Percentiles rank a stretch among this genome's conserved stretches.
Conservation (phyloP, 208 protist species). For the Leishmania turanica region DNA sequence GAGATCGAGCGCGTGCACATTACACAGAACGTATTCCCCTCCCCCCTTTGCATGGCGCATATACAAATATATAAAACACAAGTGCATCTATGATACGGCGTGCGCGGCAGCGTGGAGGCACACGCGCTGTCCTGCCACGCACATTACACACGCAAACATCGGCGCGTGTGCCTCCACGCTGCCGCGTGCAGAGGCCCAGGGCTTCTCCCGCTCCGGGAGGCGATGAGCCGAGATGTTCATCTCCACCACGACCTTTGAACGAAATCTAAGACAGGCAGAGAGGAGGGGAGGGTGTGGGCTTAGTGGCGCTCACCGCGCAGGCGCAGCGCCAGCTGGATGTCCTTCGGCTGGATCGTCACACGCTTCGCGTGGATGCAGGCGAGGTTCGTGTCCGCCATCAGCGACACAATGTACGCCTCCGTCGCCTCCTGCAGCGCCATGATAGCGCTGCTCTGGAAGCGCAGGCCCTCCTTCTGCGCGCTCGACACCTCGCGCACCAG, state of each 20-base stretch:
- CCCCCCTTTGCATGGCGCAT: not conserved
- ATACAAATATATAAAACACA: constrained; percentile 14
- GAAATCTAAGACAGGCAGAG: not conserved
- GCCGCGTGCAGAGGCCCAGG: too few relatives aligned
- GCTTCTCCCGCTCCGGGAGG: too few relatives aligned
- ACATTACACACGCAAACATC: too few relatives aligned
- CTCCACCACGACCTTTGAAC: too few relatives aligned
- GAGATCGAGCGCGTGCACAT: not conserved
- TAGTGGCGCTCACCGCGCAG: constrained; percentile 69
- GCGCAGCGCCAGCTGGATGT: constrained; percentile 65
- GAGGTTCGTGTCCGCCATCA: constrained; percentile 94
- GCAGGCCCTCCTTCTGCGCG: constrained; percentile 73
- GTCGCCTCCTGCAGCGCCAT: constrained; percentile 90
- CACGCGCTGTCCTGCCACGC: not conserved
- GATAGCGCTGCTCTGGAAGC: constrained; percentile 89
- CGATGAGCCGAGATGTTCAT: too few relatives aligned
- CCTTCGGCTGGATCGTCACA: constrained; percentile 87
- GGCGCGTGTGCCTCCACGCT: too few relatives aligned
- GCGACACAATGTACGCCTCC: constrained; percentile 90
- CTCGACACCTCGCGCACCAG: constrained; percentile 61
- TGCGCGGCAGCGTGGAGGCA: too few relatives aligned
- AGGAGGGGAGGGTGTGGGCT: not conserved
- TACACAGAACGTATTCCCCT: too few relatives aligned
- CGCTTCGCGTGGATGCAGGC: constrained; percentile 87
- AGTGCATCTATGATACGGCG: constrained; percentile 16